These are phyloP conservation scores for Albifimbria verrucaria DNA, from an alignment of 2,329 filamentous ascomycete species.

Conservation along the genomic window DNA sequence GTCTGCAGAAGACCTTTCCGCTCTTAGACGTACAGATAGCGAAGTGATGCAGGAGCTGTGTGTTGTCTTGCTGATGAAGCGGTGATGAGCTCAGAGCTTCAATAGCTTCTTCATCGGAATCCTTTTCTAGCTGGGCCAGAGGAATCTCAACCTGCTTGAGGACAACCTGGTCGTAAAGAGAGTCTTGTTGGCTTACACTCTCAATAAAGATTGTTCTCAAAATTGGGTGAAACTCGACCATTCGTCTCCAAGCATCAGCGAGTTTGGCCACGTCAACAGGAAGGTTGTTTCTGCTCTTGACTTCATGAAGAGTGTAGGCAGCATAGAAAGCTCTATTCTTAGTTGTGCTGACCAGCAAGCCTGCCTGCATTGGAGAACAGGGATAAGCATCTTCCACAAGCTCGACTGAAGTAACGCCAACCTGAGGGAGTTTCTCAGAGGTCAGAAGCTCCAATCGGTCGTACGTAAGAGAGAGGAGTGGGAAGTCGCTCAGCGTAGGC, in stretches of 20 bases:
- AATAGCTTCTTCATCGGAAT: constrained; percentile 9
- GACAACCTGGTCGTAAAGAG: constrained; percentile 45
- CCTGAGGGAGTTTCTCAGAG: constrained; percentile 30
- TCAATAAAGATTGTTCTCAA: constrained; percentile 46
- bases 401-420: constrained; percentile 27
- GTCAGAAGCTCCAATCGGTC: constrained; percentile 38
- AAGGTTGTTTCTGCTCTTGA: constrained; percentile 17
- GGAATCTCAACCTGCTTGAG: constrained; percentile 19
- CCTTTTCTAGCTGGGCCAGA: constrained; percentile 2
- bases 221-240: constrained; percentile 38
- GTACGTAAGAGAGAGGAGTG: constrained; percentile 32
- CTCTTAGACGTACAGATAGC: constrained; percentile 15
- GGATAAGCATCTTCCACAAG: constrained; percentile 33
- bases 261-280: constrained; percentile 23
- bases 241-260: constrained; percentile 42
- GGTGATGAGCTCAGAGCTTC: constrained; percentile 1
- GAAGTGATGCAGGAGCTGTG: constrained; percentile 8
- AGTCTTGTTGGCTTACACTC: constrained; percentile 38
- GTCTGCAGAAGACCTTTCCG: constrained; percentile 17
- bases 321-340: constrained; percentile 29
- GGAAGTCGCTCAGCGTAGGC: constrained; percentile 38
- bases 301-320: constrained; percentile 28
- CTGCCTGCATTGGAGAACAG: constrained; percentile 34
- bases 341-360: constrained; percentile 34
- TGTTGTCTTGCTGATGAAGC: constrained; percentile 1